These are phyloP conservation scores for Curvularia sp. DNA, from an alignment of 2,329 filamentous ascomycete genomes.

Conservation along the genomic window DNA sequence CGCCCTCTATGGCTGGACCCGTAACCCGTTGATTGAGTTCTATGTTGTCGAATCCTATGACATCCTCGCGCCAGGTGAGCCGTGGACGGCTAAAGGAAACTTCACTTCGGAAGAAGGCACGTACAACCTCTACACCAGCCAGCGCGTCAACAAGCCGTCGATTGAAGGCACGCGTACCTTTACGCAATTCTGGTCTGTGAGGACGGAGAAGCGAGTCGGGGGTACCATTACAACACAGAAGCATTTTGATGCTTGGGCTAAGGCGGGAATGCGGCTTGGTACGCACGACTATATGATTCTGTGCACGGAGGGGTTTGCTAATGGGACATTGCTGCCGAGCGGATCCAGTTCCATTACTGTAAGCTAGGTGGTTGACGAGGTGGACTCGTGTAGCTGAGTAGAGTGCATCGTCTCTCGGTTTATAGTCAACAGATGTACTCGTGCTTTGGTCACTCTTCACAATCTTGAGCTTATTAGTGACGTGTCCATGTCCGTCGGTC, in stretches of 20 bases:
- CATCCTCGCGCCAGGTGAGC: slow-evolving; percentile 48
- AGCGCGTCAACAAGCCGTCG: slow-evolving; percentile 58
- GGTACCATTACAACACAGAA: slow-evolving; percentile 47
- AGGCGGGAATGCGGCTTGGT: slow-evolving; percentile 17
- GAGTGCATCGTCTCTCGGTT: not conserved
- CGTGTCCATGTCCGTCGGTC: not conserved
- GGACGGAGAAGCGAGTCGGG: slow-evolving; percentile 56
- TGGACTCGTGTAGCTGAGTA: not conserved
- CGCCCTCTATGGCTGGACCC: slow-evolving; percentile 64
- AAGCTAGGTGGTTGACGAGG: slow-evolving; percentile 1
- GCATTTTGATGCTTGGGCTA: slow-evolving; percentile 40
- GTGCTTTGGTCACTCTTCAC: not conserved
- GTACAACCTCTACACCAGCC: slow-evolving; percentile 57
- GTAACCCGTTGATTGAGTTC: slow-evolving; percentile 61
- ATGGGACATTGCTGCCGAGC: slow-evolving; percentile 14
- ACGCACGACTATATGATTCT: slow-evolving; percentile 19
- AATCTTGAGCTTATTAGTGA: not conserved
- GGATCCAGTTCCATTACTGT: slow-evolving; percentile 17
- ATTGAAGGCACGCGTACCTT: slow-evolving; percentile 62
- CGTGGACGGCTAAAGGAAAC: slow-evolving; percentile 51
- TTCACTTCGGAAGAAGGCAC: slow-evolving; percentile 60
- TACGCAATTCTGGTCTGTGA: slow-evolving; percentile 62
- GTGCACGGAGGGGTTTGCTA: slow-evolving; percentile 14
- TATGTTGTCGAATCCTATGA: slow-evolving; percentile 63
- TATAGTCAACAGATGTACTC: not conserved